Evolutionary conservation across 805 yeast species (phyloP), one percentile per base, ranked within the genome.

Genomic region (Ogataea nakhonphanomensis): DNA sequence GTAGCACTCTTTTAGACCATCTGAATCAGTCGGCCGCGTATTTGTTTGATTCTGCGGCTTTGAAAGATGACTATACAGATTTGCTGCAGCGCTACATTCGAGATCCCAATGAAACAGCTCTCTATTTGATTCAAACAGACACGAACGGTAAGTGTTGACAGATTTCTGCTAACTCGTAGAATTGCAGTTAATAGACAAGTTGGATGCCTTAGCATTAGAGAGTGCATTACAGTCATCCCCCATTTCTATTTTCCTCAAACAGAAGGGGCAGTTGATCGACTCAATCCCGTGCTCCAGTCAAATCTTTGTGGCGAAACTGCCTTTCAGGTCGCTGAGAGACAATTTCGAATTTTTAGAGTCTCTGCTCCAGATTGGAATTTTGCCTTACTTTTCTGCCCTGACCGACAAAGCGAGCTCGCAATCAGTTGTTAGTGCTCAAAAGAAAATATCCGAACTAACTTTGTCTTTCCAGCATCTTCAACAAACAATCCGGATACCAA

Each of bases 401-500:
- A 50, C 62, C 3, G 27, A 28, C 2, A 41, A 37, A 3, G 32
- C 33, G 2, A 33, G 51, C 4, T 50, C 63, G 4, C 71, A 64
- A 1, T 58, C 69, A 0, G 62, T 78, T 6, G 58, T 65, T 3
- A 54, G 65, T 3, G 71, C 88, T 0, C 78, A 78, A 48, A 79
- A 74, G 57, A 83, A 79, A 52, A 70, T 88, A 39, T 71, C 74
- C 25, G 95, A 87, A 43, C 64, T 89, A 15, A 76, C 84, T 1
- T 54, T 76, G 12, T 79, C 91, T 0, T 63, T 89, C 9, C 79
- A 78, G 43, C 81, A 82, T 53, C 61, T 86, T 11, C 82, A 83
- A 47, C 83, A 81, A 43, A 70, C 78, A 21, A 74, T 83, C 15
- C 83, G 79, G 31, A 70, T 78, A 2, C 95, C 95, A 0, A 80